Base-by-base conservation (phyloP, 202 grass and related monocot genomes). In the Carex arenaria region DNA sequence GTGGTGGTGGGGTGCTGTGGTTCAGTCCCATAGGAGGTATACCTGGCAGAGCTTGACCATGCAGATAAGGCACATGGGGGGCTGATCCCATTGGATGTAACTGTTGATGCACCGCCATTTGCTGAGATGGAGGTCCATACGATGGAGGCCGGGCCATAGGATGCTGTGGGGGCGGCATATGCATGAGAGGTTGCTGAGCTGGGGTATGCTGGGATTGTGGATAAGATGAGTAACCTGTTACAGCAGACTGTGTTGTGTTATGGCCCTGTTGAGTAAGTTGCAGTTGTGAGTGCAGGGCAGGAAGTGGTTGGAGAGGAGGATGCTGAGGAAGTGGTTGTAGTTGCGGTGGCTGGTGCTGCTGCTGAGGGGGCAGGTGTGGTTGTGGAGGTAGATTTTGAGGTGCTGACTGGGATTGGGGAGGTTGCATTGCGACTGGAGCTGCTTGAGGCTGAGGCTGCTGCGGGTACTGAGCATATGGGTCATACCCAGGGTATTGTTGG, bases 401-500 rank as follows among this genome's bases (percentile, higher is more conserved):
- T 51, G 76, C 32, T 54, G 54, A 28, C 60, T 80, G 84, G 11
- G 80, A 55, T 32, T 80, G 87, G 63, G 87, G 28, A 57, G 73
- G 73, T 34, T 77, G 73, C 51, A 77, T 15, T 57, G 28, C 28
- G 5, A 55, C 52, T 26, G 73, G 87, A 83, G 80, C 77, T 67
- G 83, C 68, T 67, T 89, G 86, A 23, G 85, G 12, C 65, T 97
- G 89, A 23, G 90, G 64, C 38, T 84, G 84, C 88, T 93, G 93
- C 73, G 89, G 85, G 83, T 92, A 89, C 84, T 94, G 91, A 49
- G 76, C 85, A 70, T 96, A 93, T 15, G 96, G 81, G n/a, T 96
- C 85, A 65, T 87, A 92, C 77, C 91, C 93, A 90, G 93, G 83
- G 69, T 92, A 92, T 53, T 95, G 86, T 83, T 94, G 93, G 78